Percentiles rank a stretch among this genome's conserved stretches.
phyloP scores from a whole-genome alignment of 768 basidiomycete species.

The Boletus bicolor region DNA sequence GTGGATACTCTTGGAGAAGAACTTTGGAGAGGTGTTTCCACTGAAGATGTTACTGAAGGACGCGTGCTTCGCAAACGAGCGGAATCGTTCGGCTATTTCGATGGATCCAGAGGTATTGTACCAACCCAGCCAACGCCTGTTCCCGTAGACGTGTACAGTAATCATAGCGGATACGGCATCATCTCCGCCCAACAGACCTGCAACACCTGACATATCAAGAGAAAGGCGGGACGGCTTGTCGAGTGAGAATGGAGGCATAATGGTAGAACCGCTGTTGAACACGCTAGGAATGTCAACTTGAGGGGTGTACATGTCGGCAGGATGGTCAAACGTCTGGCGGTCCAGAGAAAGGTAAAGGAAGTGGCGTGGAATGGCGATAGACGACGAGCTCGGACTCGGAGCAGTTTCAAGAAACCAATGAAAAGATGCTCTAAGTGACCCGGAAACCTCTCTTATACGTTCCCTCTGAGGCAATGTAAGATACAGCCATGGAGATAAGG shows the following conservation, averaged over 20 bases:
- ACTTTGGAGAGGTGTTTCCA: neutral
- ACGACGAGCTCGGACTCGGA: neutral
- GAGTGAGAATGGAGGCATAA: neutral
- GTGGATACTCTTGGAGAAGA: conserved; percentile 12
- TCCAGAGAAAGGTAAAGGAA: neutral
- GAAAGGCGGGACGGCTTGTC: conserved; percentile 9
- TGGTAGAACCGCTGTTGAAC: neutral
- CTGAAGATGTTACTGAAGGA: neutral
- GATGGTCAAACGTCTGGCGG: neutral
- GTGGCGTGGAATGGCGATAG: neutral
- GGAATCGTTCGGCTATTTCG: conserved; percentile 22
- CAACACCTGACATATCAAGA: conserved; percentile 23
- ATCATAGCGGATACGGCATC: conserved; percentile 31
- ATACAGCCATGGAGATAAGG: no score
- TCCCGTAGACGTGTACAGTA: conserved; percentile 26
- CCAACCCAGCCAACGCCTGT: conserved; percentile 31
- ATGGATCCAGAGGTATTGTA: conserved; percentile 35
- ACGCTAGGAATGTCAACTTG: neutral
- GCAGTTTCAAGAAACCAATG: neutral
- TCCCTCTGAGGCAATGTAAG: neutral
- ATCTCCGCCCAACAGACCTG: conserved; percentile 30
- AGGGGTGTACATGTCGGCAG: conserved; percentile 3
- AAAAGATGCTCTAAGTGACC: neutral
- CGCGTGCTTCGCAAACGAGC: conserved; percentile 13
- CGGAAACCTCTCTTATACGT: neutral